Evolutionary conservation across 257 asterid genomes (phyloP).

Genomic region (Fraxinus pennsylvanica): DNA sequence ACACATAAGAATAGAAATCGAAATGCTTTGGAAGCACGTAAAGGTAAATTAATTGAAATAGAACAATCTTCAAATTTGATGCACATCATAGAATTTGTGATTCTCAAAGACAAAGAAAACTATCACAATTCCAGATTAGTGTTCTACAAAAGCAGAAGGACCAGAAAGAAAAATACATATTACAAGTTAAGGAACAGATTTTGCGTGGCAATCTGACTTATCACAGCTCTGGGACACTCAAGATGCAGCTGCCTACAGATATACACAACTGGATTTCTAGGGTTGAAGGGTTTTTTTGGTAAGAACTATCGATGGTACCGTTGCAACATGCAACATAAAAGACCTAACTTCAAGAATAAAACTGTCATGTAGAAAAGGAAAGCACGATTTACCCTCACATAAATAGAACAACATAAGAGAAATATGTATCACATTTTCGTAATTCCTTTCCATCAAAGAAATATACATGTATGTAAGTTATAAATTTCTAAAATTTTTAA

Average conservation of each 20-base stretch:
- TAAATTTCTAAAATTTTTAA: not conserved
- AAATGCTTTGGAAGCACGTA: not conserved
- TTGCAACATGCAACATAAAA: not conserved
- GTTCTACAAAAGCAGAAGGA: conserved; percentile 10
- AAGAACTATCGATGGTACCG: not conserved
- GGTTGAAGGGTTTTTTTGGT: too few relatives aligned
- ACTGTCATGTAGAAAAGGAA: not conserved
- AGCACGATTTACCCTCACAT: not conserved
- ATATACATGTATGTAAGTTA: not conserved
- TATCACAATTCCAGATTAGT: not conserved
- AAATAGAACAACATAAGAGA: conserved; percentile 7
- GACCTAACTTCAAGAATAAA: not conserved
- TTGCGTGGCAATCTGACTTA: not conserved
- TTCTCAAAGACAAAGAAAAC: not conserved
- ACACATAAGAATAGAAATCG: not conserved
- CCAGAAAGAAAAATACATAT: not conserved
- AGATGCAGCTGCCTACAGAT: conserved; percentile 19
- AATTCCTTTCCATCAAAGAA: not conserved
- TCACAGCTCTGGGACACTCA: not conserved
- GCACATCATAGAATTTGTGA: not conserved
- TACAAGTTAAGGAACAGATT: not conserved
- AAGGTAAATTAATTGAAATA: not conserved
- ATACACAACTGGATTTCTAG: not conserved
- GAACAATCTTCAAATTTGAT: not conserved
- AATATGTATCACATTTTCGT: not conserved